These are phyloP conservation scores for Epicoccum sorghinum DNA, from an alignment of 2,329 filamentous ascomycete genomes.

Conservation along the genomic window DNA sequence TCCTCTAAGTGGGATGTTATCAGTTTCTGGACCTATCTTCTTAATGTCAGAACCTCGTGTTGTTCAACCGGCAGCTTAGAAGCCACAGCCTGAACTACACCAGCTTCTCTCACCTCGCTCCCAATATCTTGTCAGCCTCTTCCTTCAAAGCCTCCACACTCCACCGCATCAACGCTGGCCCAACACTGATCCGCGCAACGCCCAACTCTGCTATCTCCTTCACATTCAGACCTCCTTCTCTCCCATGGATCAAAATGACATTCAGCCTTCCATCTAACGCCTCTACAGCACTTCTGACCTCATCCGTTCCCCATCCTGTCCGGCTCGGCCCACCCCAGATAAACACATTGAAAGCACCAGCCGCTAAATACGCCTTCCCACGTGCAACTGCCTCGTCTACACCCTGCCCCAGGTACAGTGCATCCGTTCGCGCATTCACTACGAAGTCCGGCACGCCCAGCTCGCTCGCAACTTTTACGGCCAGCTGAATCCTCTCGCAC, in stretches of 20 bases:
- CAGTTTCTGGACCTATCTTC: no score
- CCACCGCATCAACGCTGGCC: conserved; percentile 36
- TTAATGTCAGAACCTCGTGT: no score
- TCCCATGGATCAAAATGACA: conserved; percentile 29
- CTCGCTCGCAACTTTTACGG: conserved; percentile 52
- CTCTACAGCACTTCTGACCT: conserved; percentile 24
- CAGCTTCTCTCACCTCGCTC: background rate
- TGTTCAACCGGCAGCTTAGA: no score
- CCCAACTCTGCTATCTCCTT: conserved; percentile 37
- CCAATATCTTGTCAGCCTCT: conserved; percentile 28
- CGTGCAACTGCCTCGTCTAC: conserved; percentile 59
- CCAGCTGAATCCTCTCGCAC: conserved; percentile 54
- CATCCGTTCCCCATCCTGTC: conserved; percentile 41
- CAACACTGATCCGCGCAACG: conserved; percentile 41
- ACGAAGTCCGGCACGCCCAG: conserved; percentile 56
- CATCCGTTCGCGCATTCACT: conserved; percentile 62
- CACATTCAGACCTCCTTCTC: conserved; percentile 28
- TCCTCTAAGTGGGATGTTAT: no score
- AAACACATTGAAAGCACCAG: conserved; percentile 65
- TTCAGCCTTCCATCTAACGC: conserved; percentile 38
- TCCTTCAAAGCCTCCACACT: conserved; percentile 18
- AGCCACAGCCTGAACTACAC: no score
- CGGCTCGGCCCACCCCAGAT: conserved; percentile 61
- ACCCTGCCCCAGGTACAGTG: conserved; percentile 50
- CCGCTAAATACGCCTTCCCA: conserved; percentile 63